Percentiles rank a stretch among this genome's conserved stretches.
phyloP scores from a whole-genome alignment of 176 grass and related monocot genomes.

The Triticum aestivum region DNA sequence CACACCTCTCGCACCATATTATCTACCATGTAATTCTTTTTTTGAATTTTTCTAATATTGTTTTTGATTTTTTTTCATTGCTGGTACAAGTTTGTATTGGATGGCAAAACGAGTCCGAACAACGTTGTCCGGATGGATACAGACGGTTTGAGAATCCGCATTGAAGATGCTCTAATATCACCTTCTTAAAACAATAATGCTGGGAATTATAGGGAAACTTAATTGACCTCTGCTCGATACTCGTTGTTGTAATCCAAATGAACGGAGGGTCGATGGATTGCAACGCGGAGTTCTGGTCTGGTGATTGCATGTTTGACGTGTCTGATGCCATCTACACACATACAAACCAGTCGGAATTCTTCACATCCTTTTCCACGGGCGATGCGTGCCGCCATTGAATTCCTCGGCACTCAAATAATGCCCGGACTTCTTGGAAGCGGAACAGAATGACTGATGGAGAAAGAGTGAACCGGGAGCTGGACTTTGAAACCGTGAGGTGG shows the following conservation, averaged over 20 bases:
- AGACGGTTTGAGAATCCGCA: no score
- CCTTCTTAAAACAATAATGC: not conserved
- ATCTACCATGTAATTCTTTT: no score
- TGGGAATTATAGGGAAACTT: not conserved
- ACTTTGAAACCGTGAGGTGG: not conserved
- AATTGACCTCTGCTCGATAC: not conserved
- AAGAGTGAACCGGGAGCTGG: not conserved
- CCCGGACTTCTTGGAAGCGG: not conserved
- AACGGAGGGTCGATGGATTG: not conserved
- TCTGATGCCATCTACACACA: not conserved
- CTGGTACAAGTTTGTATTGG: no score
- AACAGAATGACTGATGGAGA: not conserved
- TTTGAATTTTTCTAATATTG: no score
- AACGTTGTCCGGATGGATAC: no score
- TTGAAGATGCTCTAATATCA: not conserved
- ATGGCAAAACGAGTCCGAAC: no score
- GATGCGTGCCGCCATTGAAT: not conserved
- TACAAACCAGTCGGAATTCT: not conserved
- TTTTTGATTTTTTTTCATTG: no score
- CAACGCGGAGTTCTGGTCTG: not conserved
- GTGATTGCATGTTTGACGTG: not conserved
- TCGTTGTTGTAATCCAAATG: not conserved
- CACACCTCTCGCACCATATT: no score
- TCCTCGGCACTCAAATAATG: not conserved
- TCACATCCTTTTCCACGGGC: not conserved